Evolutionary conservation across 2,329 filamentous ascomycete species (phyloP).

Genomic region (Dothistroma septosporum): DNA sequence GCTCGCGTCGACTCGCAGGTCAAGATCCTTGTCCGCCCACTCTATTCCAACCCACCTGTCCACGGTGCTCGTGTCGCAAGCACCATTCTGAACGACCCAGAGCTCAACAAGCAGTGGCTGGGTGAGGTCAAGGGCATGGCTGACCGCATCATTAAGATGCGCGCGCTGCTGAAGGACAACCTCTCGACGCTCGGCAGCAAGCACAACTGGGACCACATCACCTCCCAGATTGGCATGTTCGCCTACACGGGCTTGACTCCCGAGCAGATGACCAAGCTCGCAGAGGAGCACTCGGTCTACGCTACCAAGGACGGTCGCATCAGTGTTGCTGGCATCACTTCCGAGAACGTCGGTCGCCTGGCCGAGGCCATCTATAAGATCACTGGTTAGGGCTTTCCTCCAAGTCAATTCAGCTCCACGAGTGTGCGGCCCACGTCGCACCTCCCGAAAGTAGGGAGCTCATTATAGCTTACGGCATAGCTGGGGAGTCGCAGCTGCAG

Average conservation of each 20-base stretch:
- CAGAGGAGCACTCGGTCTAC: conserved; percentile 96
- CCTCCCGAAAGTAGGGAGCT: not conserved
- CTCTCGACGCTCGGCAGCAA: conserved; percentile 91
- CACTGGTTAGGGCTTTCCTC: conserved; percentile 42
- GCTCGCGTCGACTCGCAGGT: conserved; percentile 94
- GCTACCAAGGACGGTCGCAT: conserved; percentile 90
- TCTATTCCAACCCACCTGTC: conserved; percentile 97
- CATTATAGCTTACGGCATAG: not conserved
- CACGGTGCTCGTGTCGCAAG: conserved; percentile 93
- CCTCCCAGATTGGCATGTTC: conserved; percentile 98
- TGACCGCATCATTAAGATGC: conserved; percentile 98
- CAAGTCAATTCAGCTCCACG: not conserved
- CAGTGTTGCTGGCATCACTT: conserved; percentile 79
- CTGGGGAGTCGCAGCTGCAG: not conserved
- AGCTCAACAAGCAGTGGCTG: conserved; percentile 89
- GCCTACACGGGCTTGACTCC: conserved; percentile 91
- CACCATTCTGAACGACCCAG: conserved; percentile 80
- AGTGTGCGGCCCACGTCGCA: not conserved
- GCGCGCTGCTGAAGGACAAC: conserved; percentile 87
- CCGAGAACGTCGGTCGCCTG: conserved; percentile 71
- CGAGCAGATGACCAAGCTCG: conserved; percentile 85
- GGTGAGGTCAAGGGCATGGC: conserved; percentile 98
- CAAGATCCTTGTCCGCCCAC: conserved; percentile 93
- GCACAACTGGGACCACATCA: conserved; percentile 99
- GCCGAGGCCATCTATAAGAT: conserved; percentile 82